These are phyloP conservation scores for Trichomonascaceae sp. DNA, from an alignment of 1,139 yeast species.

Conservation along the genomic window DNA sequence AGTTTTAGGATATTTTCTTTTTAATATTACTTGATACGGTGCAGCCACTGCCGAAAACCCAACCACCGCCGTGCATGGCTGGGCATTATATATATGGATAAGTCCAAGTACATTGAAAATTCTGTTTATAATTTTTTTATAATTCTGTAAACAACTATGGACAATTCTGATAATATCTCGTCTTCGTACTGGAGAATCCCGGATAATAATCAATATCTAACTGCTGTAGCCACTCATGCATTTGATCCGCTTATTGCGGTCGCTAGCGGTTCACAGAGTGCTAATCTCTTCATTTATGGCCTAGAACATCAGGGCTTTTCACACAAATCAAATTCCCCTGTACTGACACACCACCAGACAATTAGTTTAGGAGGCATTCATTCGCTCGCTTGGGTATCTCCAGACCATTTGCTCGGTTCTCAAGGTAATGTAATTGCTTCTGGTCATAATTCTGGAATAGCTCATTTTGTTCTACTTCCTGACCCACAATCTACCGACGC, in stretches of 20 bases:
- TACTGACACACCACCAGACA: conserved; percentile 67
- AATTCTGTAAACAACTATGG: background rate
- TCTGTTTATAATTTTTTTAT: too few relatives aligned
- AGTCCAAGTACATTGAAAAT: background rate
- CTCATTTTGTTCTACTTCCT: conserved; percentile 65
- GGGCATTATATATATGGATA: background rate
- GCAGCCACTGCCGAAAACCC: background rate
- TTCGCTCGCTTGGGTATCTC: conserved; percentile 57
- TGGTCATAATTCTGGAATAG: conserved; percentile 67
- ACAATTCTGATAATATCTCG: conserved; percentile 2
- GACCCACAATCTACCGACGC: conserved; percentile 40
- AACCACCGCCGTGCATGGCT: background rate
- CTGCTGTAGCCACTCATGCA: conserved; percentile 47
- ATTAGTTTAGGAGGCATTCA: conserved; percentile 64
- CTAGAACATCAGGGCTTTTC: conserved; percentile 25
- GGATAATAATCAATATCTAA: conserved; percentile 50
- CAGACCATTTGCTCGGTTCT: conserved; percentile 30
- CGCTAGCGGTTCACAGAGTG: conserved; percentile 49
- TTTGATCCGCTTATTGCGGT: conserved; percentile 51
- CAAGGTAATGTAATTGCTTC: conserved; percentile 45
- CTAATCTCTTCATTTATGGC: conserved; percentile 62
- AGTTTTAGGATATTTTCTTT: background rate
- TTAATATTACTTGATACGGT: background rate
- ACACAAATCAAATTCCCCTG: conserved; percentile 11
- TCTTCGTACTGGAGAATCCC: conserved; percentile 63